phyloP scores from a whole-genome alignment of 495 filamentous ascomycete genomes.

The Halenospora varia region DNA sequence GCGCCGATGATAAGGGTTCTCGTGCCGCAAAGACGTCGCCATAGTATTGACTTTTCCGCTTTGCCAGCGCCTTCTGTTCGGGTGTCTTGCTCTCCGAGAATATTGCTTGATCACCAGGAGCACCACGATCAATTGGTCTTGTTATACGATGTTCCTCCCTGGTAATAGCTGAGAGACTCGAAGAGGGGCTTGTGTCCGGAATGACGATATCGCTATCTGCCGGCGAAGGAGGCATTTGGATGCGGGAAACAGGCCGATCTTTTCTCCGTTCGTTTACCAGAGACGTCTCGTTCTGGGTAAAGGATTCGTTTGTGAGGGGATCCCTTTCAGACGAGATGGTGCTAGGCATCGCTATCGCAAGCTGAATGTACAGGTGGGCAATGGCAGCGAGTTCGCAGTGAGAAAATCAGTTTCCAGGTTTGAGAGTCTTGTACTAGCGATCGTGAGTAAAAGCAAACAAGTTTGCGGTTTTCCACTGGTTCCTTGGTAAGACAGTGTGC shows the following conservation, averaged over 20 bases:
- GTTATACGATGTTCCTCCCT: constrained; percentile 19
- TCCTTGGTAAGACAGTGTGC: not conserved
- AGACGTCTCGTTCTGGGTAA: constrained; percentile 39
- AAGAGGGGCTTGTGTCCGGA: constrained; percentile 1
- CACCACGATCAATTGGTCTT: constrained; percentile 21
- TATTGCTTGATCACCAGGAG: constrained; percentile 23
- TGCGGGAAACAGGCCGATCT: not conserved
- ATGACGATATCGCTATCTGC: constrained; percentile 16
- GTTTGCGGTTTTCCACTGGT: no score
- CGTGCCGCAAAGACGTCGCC: constrained; percentile 55
- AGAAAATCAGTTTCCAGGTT: not conserved
- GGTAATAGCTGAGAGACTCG: constrained; percentile 1
- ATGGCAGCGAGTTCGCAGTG: not conserved
- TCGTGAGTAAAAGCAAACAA: not conserved
- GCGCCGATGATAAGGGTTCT: constrained; percentile 44
- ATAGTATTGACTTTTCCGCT: constrained; percentile 49
- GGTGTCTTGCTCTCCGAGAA: constrained; percentile 21
- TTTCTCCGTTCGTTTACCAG: constrained; percentile 3
- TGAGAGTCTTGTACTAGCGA: not conserved
- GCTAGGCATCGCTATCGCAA: not conserved
- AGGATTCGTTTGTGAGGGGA: constrained; percentile 44
- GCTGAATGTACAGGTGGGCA: not conserved
- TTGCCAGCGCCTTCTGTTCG: constrained; percentile 28
- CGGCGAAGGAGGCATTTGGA: constrained; percentile 19
- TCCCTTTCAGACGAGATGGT: not conserved